Evolutionary conservation across 805 yeast genomes (phyloP).

Genomic region (Lachancea kluyveri): DNA sequence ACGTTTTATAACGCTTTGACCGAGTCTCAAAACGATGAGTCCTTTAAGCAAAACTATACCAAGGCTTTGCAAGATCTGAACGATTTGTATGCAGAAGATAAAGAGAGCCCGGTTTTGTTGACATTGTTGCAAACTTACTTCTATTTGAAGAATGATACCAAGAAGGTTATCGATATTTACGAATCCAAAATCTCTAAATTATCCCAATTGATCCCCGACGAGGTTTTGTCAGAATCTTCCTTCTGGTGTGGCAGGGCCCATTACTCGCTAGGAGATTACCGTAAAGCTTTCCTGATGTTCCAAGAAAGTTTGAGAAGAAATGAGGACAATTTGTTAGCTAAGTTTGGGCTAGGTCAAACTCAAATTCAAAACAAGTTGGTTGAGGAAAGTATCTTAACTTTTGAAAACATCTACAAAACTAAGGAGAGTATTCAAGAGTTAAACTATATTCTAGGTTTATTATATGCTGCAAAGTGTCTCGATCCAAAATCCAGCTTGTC

Average conservation of each 20-base stretch:
- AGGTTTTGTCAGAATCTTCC: slow-evolving; percentile 51
- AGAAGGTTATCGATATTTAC: slow-evolving; percentile 50
- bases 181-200: slow-evolving; percentile 39
- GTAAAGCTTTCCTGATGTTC: slow-evolving; percentile 66
- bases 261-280: slow-evolving; percentile 52
- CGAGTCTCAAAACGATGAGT: slow-evolving; percentile 41
- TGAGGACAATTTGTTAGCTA: slow-evolving; percentile 61
- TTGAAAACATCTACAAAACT: slow-evolving; percentile 64
- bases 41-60: slow-evolving; percentile 55
- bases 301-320: slow-evolving; percentile 63
- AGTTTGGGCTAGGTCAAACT: slow-evolving; percentile 81
- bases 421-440: slow-evolving; percentile 70
- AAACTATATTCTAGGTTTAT: slow-evolving; percentile 65
- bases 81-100: slow-evolving; percentile 32
- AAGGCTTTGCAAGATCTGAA: slow-evolving; percentile 46
- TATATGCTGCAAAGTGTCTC: slow-evolving; percentile 50
- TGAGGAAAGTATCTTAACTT: slow-evolving; percentile 81
- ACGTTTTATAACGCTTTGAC: slow-evolving; percentile 58
- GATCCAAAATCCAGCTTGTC: slow-evolving; percentile 9
- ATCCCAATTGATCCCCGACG: slow-evolving; percentile 29
- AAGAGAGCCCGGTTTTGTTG: slow-evolving; percentile 55
- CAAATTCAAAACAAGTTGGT: slow-evolving; percentile 65
- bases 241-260: slow-evolving; percentile 85
- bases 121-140: slow-evolving; percentile 63
- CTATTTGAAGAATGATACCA: slow-evolving; percentile 61